These are phyloP conservation scores for Pseudofabraea citricarpa DNA, from an alignment of 2,329 filamentous ascomycete genomes.

Conservation along the genomic window DNA sequence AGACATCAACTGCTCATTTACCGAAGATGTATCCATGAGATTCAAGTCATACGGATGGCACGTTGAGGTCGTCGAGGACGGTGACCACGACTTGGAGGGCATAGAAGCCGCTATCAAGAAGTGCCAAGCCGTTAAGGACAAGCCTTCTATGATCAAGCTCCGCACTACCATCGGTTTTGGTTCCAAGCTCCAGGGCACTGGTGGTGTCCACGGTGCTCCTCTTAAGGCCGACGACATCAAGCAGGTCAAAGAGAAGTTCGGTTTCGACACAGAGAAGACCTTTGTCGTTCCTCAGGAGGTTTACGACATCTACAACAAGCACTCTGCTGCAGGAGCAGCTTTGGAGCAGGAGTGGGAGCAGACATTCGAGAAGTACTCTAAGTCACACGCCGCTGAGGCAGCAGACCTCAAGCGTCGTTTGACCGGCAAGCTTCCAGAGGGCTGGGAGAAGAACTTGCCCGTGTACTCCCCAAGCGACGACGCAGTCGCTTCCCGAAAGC, in stretches of 20 bases:
- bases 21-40: constrained; percentile 90
- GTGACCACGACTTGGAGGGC: constrained; percentile 79
- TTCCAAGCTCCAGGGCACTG: constrained; percentile 87
- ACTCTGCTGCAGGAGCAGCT: constrained; percentile 79
- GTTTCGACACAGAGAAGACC: constrained; percentile 89
- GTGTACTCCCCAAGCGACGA: constrained; percentile 82
- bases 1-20: constrained; percentile 94
- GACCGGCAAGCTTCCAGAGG: constrained; percentile 79
- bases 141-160: constrained; percentile 95
- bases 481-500: constrained; percentile 89
- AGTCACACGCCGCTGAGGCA: constrained; percentile 72
- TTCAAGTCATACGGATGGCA: constrained; percentile 99
- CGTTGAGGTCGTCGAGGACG: constrained; percentile 75
- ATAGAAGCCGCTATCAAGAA: constrained; percentile 87
- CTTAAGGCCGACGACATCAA: constrained; percentile 93
- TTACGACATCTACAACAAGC: constrained; percentile 85
- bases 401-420: constrained; percentile 79
- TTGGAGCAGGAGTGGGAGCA: constrained; percentile 94
- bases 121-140: constrained; percentile 85
- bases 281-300: constrained; percentile 94
- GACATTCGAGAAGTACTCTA: constrained; percentile 80
- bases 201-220: constrained; percentile 92
- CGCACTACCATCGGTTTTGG: constrained; percentile 97
- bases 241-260: constrained; percentile 91
- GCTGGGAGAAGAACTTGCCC: constrained; percentile 92